Conservation (phyloP, 768 basidiomycete genomes). For the Calocybe indica region DNA sequence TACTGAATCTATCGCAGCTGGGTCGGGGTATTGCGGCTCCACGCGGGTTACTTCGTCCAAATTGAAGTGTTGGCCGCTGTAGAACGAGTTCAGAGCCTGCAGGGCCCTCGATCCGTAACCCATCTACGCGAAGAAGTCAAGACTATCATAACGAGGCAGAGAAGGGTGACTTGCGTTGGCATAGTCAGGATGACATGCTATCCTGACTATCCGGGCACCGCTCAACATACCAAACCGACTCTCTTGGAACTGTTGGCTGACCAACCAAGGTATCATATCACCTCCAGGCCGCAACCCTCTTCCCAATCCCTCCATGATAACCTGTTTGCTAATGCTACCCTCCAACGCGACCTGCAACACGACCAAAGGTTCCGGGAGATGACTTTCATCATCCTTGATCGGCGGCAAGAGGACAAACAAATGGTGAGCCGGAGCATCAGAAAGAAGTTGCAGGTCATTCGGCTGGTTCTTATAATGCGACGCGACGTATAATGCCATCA, state of each 20-base stretch:
- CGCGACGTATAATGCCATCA: conserved; percentile 98
- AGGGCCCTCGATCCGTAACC: conserved; percentile 92
- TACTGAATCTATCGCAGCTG: conserved; percentile 40
- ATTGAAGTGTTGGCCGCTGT: conserved; percentile 88
- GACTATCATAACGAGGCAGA: conserved; percentile 2
- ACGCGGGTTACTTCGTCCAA: conserved; percentile 60
- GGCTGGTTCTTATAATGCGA: conserved; percentile 99
- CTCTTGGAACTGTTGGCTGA: conserved; percentile 95
- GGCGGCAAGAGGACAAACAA: conserved; percentile 95
- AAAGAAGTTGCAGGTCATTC: conserved; percentile 96
- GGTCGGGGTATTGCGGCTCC: conserved; percentile 59
- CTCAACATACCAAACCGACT: conserved; percentile 87
- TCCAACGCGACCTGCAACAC: conserved; percentile 96
- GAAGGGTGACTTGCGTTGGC: conserved; percentile 54
- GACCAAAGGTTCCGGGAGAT: conserved; percentile 90
- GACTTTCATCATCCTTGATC: conserved; percentile 82
- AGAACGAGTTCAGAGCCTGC: conserved; percentile 83
- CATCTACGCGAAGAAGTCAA: conserved; percentile 53
- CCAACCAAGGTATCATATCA: conserved; percentile 97
- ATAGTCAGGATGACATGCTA: conserved; percentile 96
- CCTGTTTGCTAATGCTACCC: conserved; percentile 82
- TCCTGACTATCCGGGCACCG: conserved; percentile 86
- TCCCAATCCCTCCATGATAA: conserved; percentile 80
- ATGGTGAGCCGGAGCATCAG: conserved; percentile 95
- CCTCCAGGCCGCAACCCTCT: conserved; percentile 85